Evolutionary conservation across 2,329 filamentous ascomycete species (phyloP), one percentile per base, ranked within the genome.

Genomic region (Sporothrix luriei): DNA sequence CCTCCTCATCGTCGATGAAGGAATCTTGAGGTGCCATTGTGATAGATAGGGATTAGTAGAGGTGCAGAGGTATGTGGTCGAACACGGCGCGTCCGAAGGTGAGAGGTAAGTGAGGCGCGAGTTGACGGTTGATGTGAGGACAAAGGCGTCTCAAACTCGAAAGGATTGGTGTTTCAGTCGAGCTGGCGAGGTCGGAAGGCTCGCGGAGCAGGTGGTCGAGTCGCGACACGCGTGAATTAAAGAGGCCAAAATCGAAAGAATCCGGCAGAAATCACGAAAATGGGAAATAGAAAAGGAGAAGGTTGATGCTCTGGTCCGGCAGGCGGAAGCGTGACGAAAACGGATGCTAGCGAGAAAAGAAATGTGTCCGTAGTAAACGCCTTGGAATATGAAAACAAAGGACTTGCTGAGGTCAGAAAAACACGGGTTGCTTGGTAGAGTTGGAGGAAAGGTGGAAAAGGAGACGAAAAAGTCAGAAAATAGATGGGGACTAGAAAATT

Each of bases 1-100:
- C 88, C 76, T 90, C 88, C 77, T 90, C 88, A 76, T 91, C 88
- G 74, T 91, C 89, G 78, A 91, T 86, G 78, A 90, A 90, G 74
- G 84, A 86, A 77, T 91, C 89, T 82, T 90, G 87, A 69, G 88
- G 88, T 69, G 88, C 87, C 88, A 90, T 90, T 72, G 73, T 81
- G 78, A 52, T 57, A 46, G n/a, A n/a, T n/a, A n/a, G n/a, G 33
- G 33, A 9, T 33, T 65, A 66, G 61, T 66, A 24, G n/a, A n/a
- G n/a, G n/a, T n/a, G n/a, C n/a, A 59, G 21, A 52, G 29, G 26
- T 69, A 61, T 43, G 57, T 14, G 11, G 40, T 43, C 14, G 65
- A 14, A 26, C 26, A 38, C 26, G 46, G 68, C 70, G 70, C 68
- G 67, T 64, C 57, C 59, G 19, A 16, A 14, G 1, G 40, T 24